Evolutionary conservation across 148 eudicot genomes (phyloP).

Genomic region (Arctostaphylos glauca): DNA sequence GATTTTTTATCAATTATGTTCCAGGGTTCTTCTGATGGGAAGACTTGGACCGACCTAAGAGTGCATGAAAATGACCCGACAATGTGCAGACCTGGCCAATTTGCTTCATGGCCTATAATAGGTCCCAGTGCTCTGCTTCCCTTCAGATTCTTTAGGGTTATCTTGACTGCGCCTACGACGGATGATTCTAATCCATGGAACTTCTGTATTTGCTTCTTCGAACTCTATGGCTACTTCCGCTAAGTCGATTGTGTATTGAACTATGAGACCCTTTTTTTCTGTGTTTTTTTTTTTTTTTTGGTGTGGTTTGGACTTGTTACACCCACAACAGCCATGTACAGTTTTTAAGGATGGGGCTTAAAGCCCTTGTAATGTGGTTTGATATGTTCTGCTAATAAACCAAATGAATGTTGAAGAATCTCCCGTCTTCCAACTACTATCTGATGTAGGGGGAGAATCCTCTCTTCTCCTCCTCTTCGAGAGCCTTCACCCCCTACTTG

Average conservation of each 20-base stretch:
- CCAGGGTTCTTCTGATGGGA: constrained; percentile 88
- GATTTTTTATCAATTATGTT: constrained; percentile 8
- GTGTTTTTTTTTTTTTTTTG: neutral
- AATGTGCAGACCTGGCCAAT: constrained; percentile 83
- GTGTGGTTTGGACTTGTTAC: neutral
- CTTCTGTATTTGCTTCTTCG: constrained; percentile 84
- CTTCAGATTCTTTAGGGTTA: constrained; percentile 77
- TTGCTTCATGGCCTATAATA: constrained; percentile 73
- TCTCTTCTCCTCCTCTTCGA: neutral
- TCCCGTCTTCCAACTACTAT: neutral
- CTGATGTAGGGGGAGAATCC: neutral
- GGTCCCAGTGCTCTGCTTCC: constrained; percentile 75
- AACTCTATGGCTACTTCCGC: constrained; percentile 82
- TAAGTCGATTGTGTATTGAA: constrained; percentile 19
- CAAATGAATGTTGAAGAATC: neutral
- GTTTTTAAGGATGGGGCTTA: neutral
- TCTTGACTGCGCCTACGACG: constrained; percentile 66
- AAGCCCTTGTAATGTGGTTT: neutral
- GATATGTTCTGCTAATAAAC: neutral
- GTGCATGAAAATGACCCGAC: constrained; percentile 79
- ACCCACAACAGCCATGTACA: neutral
- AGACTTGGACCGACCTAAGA: constrained; percentile 69
- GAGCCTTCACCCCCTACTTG: neutral
- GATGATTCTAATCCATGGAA: constrained; percentile 67
- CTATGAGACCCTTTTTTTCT: neutral